Evolutionary conservation across 2,329 filamentous ascomycete genomes (phyloP).

Genomic region (Coniochaeta sp.): DNA sequence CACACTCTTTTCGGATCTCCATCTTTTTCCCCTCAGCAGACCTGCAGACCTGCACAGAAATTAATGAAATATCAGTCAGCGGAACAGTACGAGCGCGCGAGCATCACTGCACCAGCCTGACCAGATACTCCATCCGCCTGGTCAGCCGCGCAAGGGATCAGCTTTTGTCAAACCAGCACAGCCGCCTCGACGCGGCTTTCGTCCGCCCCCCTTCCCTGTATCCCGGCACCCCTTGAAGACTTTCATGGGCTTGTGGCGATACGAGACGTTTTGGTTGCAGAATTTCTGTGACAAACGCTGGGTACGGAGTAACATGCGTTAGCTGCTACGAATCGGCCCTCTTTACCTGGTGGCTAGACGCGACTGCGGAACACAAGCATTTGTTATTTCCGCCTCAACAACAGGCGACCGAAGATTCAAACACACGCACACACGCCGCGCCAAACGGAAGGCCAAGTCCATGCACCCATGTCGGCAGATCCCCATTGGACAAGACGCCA

Average conservation of each 20-base stretch:
- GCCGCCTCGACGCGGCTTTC: background rate
- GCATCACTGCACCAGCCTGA: background rate
- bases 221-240: background rate
- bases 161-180: constrained; percentile 3
- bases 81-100: background rate
- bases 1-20: background rate
- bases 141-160: constrained; percentile 1
- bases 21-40: background rate
- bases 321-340: constrained; percentile 4
- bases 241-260: too few species aligned
- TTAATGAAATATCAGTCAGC: background rate
- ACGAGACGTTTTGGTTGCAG: background rate
- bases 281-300: constrained; percentile 1
- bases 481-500: background rate
- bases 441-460: background rate
- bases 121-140: background rate
- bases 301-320: constrained; percentile 3
- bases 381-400: too few species aligned
- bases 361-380: background rate
- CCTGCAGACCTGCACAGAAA: too few species aligned
- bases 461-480: background rate
- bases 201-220: background rate
- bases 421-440: constrained; percentile 3
- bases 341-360: background rate
- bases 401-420: background rate